Base-by-base conservation (phyloP, 2,329 filamentous ascomycete genomes). In the Alternaria metachromatica region DNA sequence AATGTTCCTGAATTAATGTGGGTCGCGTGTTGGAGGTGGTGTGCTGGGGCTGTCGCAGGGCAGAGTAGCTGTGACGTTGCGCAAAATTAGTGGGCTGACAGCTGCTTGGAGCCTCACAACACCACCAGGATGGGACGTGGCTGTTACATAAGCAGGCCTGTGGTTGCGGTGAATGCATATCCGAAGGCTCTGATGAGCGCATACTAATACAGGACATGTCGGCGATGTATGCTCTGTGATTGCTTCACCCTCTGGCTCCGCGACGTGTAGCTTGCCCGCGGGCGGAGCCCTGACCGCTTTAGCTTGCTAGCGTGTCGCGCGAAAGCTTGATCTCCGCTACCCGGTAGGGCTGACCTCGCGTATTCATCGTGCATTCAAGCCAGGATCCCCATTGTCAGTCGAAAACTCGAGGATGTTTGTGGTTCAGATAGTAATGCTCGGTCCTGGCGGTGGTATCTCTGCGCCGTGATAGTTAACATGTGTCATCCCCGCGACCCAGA, bases 281-380 rank as follows among this genome's bases (percentile, higher is more conserved):
- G n/a, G n/a, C n/a, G 30, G 51, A 23, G 55, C 55, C 28, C 41
- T 66, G 60, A 41, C 65, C 64, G 66, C 63, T 63, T 65, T 60
- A 41, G 44, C 62, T 53, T 62, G 63, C 69, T 76, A 74, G 71
- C 66, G 63, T 60, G 49, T 54, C 64, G 66, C 66, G 62, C 67
- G 69, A 72, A 76, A 74, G 75, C 73, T 77, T 76, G 63, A 69
- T 67, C 68, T 62, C 70, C 69, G 66, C 71, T 72, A 73, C 64
- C 69, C 68, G 50, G 46, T 53, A 65, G 58, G 64, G 63, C 57
- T 65, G 56, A 60, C 56, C 26, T 48, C 56, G 55, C 28, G 46
- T 41, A 30, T 44, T 10, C 48, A 20, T 46, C 51, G 23, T 45
- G 21, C 26, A 43, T 12, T 49, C 21, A 41, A 23, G 26, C 44